Conservation (phyloP, 441 rosid genomes). For the Raphanus hybrid region DNA sequence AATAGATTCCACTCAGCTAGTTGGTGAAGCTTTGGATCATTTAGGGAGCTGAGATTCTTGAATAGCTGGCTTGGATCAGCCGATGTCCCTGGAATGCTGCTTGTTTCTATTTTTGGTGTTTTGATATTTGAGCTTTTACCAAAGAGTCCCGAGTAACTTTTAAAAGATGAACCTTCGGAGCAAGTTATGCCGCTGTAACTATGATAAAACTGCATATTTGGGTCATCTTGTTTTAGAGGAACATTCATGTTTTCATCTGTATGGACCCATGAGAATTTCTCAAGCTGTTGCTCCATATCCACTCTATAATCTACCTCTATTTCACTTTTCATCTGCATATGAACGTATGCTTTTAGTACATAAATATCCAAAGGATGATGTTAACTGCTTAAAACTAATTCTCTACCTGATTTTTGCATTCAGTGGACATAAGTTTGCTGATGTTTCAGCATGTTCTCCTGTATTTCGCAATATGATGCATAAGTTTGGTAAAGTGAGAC, state of each 20-base stretch:
- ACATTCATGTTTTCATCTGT: constrained; percentile 50
- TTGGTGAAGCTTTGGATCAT: constrained; percentile 58
- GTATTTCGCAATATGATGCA: neutral
- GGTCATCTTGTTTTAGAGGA: constrained; percentile 51
- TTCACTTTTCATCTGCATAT: constrained; percentile 56
- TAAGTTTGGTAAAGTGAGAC: constrained; percentile 21
- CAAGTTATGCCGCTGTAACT: constrained; percentile 67
- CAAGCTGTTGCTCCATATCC: constrained; percentile 66
- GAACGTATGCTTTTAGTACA: neutral
- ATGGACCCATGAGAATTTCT: constrained; percentile 61
- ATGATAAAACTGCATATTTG: constrained; percentile 48
- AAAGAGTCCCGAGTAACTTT: constrained; percentile 67
- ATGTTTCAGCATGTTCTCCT: constrained; percentile 25
- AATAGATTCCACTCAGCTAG: constrained; percentile 58
- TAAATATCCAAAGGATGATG: constrained; percentile 7
- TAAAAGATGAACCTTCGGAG: constrained; percentile 69
- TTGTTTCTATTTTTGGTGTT: neutral
- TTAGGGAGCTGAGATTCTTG: constrained; percentile 54
- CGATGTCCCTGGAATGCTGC: too few species aligned
- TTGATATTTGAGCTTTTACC: constrained; percentile 60
- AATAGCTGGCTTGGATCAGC: constrained; percentile 23
- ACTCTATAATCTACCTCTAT: constrained; percentile 59
- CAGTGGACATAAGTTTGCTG: constrained; percentile 49
- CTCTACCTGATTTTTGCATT: constrained; percentile 64
- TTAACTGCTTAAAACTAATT: neutral